phyloP scores from a whole-genome alignment of 768 basidiomycete genomes.

The Rhodotorula paludigena region DNA sequence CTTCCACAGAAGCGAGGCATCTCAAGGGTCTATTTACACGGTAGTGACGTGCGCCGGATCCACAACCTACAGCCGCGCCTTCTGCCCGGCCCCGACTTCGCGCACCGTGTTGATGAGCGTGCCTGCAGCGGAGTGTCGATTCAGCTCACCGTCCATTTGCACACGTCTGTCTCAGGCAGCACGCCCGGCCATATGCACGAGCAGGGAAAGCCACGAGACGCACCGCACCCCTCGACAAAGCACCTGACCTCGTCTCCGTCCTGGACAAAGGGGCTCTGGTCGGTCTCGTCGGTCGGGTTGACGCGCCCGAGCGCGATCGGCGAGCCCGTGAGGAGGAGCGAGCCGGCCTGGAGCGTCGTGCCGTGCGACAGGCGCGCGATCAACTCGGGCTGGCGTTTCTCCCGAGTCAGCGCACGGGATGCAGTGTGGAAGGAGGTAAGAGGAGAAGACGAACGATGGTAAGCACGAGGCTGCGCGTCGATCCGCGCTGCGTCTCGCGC shows the following conservation, averaged over 20 bases:
- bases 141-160: neutral
- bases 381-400: slow-evolving; percentile 39
- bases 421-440: neutral
- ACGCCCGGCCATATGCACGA: too few relatives aligned
- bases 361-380: slow-evolving; percentile 46
- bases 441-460: slow-evolving; percentile 13
- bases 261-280: slow-evolving; percentile 19
- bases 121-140: slow-evolving; percentile 6
- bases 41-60: neutral
- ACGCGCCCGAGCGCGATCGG: slow-evolving; percentile 35
- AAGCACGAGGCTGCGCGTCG: slow-evolving; percentile 10
- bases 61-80: neutral
- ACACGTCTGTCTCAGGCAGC: neutral
- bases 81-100: neutral
- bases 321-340: slow-evolving; percentile 47
- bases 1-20: too few relatives aligned
- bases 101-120: slow-evolving; percentile 23
- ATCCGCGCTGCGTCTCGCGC: slow-evolving; percentile 39
- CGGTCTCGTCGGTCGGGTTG: neutral
- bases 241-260: slow-evolving; percentile 23
- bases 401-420: too few relatives aligned
- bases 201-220: neutral
- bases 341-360: slow-evolving; percentile 45
- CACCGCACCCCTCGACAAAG: slow-evolving; percentile 32
- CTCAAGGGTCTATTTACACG: too few relatives aligned